Base-by-base conservation (phyloP, 176 grass and related monocot species). In the Aechmea fasciata region DNA sequence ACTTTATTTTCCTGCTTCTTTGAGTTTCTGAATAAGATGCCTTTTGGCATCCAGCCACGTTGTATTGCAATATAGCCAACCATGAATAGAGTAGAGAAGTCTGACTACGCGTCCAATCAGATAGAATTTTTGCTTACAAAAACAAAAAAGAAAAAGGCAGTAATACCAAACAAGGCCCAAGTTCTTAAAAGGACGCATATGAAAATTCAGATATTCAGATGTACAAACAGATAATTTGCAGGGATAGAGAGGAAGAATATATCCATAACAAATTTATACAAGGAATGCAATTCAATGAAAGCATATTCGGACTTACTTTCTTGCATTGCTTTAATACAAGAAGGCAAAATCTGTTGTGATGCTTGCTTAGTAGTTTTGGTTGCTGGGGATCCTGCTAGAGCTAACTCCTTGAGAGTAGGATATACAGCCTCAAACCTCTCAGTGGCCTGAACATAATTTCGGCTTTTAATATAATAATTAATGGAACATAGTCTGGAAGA, bases 361-460 rank as follows among this genome's bases (percentile, higher is more conserved):
- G 87, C 95, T 85, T 99, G 95, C 52, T 84, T 99, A n/a, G 91
- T 91, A 13, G 90, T 88, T 83, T 94, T 94, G 1, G 95, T 88
- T 55, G 81, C 84, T 65, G 84, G 77, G 26, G 94, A 66, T 68
- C 95, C 90, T 59, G 87, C 69, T 65, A 99, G 84, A 84, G 95
- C 84, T 70, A 99, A 50, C 75, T 90, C 90, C 80, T 91, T 99
- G 13, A 99, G 81, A 80, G 71, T 72, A 33, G 90, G 90, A 63
- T 99, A 99, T 29, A 88, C 82, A 7, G 67, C 72, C 81, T 90
- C 90, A 82, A 87, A 94, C 68, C 95, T 99, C 64, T 99, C 95
- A 61, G 90, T 99, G 70, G 95, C 90, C 94, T 99, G 67, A 52
- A 90, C 10, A 72, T 52, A 61, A 14, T 18, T 67, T 47, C 13